These are phyloP conservation scores for Dendrocalamus latiflorus DNA, from an alignment of 202 grass and related monocot genomes.

Conservation along the genomic window DNA sequence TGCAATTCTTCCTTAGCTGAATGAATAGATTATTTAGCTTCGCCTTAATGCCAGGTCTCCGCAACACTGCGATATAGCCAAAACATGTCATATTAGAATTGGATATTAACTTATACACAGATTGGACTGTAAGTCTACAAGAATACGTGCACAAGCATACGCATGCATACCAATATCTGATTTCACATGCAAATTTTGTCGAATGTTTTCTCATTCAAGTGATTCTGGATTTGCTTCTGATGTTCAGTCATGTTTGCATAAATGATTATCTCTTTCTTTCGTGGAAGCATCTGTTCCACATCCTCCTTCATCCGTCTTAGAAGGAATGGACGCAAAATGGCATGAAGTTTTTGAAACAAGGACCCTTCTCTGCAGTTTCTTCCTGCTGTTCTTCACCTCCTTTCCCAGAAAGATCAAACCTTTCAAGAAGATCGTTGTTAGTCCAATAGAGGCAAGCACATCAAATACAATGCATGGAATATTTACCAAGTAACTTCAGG, in stretches of 20 bases:
- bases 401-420: constrained; percentile 88
- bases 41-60: constrained; percentile 52
- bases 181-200: constrained; percentile 55
- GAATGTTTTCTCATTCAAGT: constrained; percentile 76
- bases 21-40: constrained; percentile 80
- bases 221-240: constrained; percentile 81
- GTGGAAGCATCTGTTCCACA: constrained; percentile 88
- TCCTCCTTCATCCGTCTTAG: constrained; percentile 93
- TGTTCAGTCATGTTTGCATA: constrained; percentile 92
- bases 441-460: not conserved
- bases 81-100: not conserved
- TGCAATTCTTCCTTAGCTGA: constrained; percentile 86
- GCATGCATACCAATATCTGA: constrained; percentile 37
- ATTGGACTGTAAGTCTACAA: not conserved
- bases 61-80: constrained; percentile 34
- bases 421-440: constrained; percentile 25
- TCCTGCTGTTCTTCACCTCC: constrained; percentile 48
- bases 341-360: constrained; percentile 88
- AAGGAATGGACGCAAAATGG: constrained; percentile 94
- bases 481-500: not conserved
- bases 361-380: constrained; percentile 81
- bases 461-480: not conserved
- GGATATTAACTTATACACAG: not conserved
- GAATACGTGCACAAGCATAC: not conserved
- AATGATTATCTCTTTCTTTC: constrained; percentile 97